Conservation (phyloP, 352 stramenopile species). For the Phytophthora cactorum region DNA sequence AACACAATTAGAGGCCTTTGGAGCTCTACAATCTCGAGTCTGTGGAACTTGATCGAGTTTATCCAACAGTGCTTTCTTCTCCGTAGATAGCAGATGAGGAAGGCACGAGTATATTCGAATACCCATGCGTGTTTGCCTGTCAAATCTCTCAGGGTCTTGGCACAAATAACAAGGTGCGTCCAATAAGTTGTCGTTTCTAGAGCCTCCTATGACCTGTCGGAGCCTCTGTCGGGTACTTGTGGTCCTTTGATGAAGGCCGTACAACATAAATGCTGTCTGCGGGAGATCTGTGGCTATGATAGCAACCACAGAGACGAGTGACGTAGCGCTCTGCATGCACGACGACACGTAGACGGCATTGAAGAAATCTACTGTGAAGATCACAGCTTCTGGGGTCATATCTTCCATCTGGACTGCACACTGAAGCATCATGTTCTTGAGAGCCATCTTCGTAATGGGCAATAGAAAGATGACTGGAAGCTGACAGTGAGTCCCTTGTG, state of each 20-base stretch:
- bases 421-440: conserved; percentile 21
- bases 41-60: conserved; percentile 6
- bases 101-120: conserved; percentile 15
- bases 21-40: not conserved
- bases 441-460: conserved; percentile 27
- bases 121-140: not conserved
- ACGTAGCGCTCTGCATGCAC: conserved; percentile 27
- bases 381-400: conserved; percentile 17
- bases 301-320: conserved; percentile 2
- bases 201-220: not conserved
- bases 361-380: conserved; percentile 31
- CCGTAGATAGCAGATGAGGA: conserved; percentile 8
- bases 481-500: conserved; percentile 13
- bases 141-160: conserved; percentile 18
- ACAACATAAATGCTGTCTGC: conserved; percentile 20
- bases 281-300: conserved; percentile 14
- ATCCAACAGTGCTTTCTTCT: conserved; percentile 10
- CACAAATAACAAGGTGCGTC: conserved; percentile 1
- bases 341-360: conserved; percentile 29
- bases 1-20: not conserved
- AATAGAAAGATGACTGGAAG: conserved; percentile 19
- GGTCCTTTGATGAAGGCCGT: conserved; percentile 15
- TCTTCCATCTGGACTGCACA: conserved; percentile 21
- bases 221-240: conserved; percentile 4
- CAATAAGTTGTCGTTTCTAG: conserved; percentile 3